phyloP scores from a whole-genome alignment of 768 basidiomycete species.

The Suillus luteus region DNA sequence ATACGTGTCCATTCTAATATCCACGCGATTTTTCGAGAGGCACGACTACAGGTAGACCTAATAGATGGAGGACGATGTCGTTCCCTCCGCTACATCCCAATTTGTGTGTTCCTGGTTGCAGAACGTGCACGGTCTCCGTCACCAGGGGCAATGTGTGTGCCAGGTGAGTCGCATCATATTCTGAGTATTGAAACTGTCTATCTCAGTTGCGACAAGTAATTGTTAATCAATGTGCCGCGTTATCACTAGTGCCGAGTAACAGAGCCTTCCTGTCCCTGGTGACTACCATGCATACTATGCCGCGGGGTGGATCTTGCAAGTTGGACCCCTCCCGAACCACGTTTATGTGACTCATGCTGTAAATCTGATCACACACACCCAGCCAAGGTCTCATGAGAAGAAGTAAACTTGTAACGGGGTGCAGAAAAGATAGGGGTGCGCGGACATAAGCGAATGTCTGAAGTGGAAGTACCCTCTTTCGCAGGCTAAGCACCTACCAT shows the following conservation, averaged over 20 bases:
- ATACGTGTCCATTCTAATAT: neutral
- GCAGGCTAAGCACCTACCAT: neutral
- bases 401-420: neutral
- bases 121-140: neutral
- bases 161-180: conserved; percentile 1
- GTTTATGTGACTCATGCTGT: neutral
- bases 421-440: neutral
- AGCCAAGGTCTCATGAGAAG: neutral
- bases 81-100: neutral
- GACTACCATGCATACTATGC: neutral
- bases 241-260: neutral
- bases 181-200: neutral
- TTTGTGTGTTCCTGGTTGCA: conserved; percentile 5
- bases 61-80: neutral
- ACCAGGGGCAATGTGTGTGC: conserved; percentile 1
- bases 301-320: neutral
- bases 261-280: conserved; percentile 1
- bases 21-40: neutral
- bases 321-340: neutral
- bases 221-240: neutral
- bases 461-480: neutral
- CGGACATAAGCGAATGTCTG: neutral
- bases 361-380: neutral
- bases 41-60: neutral
- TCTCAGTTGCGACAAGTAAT: neutral